phyloP scores from a whole-genome alignment of 371 early-diverging fungal genomes.

The Actinomortierella wolfii region DNA sequence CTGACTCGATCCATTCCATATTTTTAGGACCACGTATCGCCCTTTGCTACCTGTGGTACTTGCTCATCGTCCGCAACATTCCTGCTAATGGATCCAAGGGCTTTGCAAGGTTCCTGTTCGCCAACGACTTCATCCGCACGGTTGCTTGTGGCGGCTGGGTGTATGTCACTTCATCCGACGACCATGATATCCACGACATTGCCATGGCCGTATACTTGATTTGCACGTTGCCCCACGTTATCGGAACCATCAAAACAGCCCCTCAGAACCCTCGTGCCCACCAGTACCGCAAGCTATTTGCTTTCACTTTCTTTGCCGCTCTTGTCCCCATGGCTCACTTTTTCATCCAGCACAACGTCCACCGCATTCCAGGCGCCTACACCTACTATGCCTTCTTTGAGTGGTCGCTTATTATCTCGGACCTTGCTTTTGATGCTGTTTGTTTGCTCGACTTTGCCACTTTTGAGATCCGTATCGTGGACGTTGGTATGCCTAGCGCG shows the following conservation, averaged over 20 bases:
- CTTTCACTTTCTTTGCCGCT: constrained; percentile 65
- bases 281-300: constrained; percentile 43
- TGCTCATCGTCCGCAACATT: constrained; percentile 52
- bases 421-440: constrained; percentile 80
- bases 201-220: constrained; percentile 79
- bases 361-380: constrained; percentile 76
- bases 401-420: constrained; percentile 81
- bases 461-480: constrained; percentile 58
- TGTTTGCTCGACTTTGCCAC: constrained; percentile 70
- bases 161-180: constrained; percentile 81
- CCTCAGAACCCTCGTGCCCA: constrained; percentile 29
- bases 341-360: constrained; percentile 80
- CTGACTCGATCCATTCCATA: too few species aligned
- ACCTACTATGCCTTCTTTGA: constrained; percentile 84
- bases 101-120: constrained; percentile 63
- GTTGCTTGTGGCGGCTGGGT: constrained; percentile 82
- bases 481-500: constrained; percentile 28
- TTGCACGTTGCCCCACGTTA: constrained; percentile 77
- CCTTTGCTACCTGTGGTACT: constrained; percentile 70
- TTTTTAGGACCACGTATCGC: constrained; percentile 69
- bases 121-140: constrained; percentile 71
- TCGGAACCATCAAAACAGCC: constrained; percentile 56
- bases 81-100: constrained; percentile 50
- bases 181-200: constrained; percentile 81
- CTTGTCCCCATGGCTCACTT: constrained; percentile 78